Conservation (phyloP, 495 filamentous ascomycete genomes). For the Cercophora sp. region DNA sequence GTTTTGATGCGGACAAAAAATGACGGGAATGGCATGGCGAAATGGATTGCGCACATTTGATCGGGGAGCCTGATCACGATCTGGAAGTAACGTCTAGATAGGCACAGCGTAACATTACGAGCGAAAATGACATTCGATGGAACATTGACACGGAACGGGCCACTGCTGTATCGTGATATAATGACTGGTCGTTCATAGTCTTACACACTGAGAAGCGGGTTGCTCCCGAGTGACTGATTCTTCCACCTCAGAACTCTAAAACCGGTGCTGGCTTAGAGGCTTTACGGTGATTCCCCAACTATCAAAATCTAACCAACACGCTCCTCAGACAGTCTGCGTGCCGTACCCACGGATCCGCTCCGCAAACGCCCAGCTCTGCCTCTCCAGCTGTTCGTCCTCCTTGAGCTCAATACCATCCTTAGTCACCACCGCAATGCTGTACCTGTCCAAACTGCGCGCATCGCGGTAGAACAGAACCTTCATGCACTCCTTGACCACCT, state of each 20-base stretch:
- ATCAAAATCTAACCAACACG: neutral
- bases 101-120: neutral
- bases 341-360: conserved; percentile 66
- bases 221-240: too few species aligned
- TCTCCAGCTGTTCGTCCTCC: conserved; percentile 66
- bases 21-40: neutral
- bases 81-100: neutral
- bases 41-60: conserved; percentile 4
- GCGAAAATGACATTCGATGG: neutral
- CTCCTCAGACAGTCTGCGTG: conserved; percentile 45
- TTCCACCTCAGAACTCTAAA: too few species aligned
- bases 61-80: neutral
- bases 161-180: too few species aligned
- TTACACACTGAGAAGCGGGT: too few species aligned
- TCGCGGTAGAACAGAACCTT: conserved; percentile 98
- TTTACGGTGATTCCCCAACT: neutral
- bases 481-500: conserved; percentile 83
- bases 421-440: conserved; percentile 85
- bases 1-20: conserved; percentile 10
- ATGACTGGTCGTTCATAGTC: too few species aligned
- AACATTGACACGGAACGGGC: too few species aligned
- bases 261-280: too few species aligned
- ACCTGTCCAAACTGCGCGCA: conserved; percentile 85
- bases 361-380: conserved; percentile 96
- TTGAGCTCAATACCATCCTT: conserved; percentile 78